phyloP scores from a whole-genome alignment of 139 green algal species.

The Micractinium sp. region DNA sequence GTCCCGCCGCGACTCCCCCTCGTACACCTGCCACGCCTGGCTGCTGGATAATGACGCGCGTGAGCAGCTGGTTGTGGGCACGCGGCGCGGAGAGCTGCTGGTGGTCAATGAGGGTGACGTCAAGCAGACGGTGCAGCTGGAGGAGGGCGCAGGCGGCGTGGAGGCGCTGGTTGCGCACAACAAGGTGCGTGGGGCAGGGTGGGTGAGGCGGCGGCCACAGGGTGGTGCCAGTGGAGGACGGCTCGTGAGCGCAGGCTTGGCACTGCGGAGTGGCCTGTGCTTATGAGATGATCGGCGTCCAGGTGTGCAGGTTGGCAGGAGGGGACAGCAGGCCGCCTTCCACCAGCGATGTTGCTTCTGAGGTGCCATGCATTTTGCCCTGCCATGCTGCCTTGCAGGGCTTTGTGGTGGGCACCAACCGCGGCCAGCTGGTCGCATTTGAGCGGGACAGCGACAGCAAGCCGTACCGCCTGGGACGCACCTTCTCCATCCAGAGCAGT shows the following conservation, averaged over 20 bases:
- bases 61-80: constrained; percentile 68
- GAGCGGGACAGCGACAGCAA: constrained; percentile 74
- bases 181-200: constrained; percentile 50
- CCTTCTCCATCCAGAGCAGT: background rate
- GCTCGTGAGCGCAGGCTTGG: background rate
- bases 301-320: background rate
- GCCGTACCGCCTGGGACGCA: constrained; percentile 53
- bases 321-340: background rate
- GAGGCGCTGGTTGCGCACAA: constrained; percentile 61
- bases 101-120: constrained; percentile 76
- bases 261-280: background rate
- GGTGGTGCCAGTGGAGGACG: background rate
- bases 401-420: constrained; percentile 69
- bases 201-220: background rate
- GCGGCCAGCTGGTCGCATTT: constrained; percentile 71
- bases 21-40: constrained; percentile 62
- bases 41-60: background rate
- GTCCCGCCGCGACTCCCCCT: constrained; percentile 61
- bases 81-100: constrained; percentile 80
- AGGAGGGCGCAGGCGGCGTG: constrained; percentile 51
- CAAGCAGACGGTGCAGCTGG: constrained; percentile 53
- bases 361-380: background rate
- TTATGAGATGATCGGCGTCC: background rate
- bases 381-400: constrained; percentile 46
- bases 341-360: background rate